Percentiles rank a stretch among this genome's conserved stretches.
Conservation (phyloP, 2,329 filamentous ascomycete genomes). For the Orbilia blumenaviensis region DNA sequence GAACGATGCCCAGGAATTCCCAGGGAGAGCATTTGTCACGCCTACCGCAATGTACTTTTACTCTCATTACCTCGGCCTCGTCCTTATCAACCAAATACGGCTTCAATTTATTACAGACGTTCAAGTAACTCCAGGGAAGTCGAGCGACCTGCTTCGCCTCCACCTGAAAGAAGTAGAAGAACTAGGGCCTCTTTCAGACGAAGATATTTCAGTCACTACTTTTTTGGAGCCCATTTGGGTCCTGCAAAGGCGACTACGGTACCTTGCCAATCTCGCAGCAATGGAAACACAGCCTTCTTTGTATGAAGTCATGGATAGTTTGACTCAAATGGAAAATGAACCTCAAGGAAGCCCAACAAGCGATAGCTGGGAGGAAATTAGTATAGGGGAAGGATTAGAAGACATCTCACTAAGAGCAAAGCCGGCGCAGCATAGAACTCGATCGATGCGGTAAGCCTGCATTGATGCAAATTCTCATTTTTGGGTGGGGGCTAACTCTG, state of each 20-base stretch:
- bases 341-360: constrained; percentile 74
- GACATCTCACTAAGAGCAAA: constrained; percentile 26
- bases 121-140: constrained; percentile 84
- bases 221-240: constrained; percentile 88
- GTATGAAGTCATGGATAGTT: constrained; percentile 73
- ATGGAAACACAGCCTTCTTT: constrained; percentile 72
- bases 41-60: constrained; percentile 92
- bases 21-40: constrained; percentile 87
- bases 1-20: constrained; percentile 78
- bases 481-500: background rate
- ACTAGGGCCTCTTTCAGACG: constrained; percentile 68
- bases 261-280: constrained; percentile 71
- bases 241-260: constrained; percentile 83
- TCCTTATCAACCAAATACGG: constrained; percentile 80
- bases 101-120: constrained; percentile 85
- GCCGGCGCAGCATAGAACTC: background rate
- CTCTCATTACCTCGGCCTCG: constrained; percentile 89
- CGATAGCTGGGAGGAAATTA: constrained; percentile 91
- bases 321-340: constrained; percentile 77
- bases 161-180: constrained; percentile 64
- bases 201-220: constrained; percentile 85
- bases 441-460: constrained; percentile 53
- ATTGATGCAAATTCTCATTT: background rate
- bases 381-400: constrained; percentile 59
- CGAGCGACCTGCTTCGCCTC: constrained; percentile 91